A percentile compares a stretch with the other conserved stretches of the same genome.
These are phyloP conservation scores for Apophysomyces sp. DNA, from an alignment of 371 early-diverging fungal species.

Conservation along the genomic window DNA sequence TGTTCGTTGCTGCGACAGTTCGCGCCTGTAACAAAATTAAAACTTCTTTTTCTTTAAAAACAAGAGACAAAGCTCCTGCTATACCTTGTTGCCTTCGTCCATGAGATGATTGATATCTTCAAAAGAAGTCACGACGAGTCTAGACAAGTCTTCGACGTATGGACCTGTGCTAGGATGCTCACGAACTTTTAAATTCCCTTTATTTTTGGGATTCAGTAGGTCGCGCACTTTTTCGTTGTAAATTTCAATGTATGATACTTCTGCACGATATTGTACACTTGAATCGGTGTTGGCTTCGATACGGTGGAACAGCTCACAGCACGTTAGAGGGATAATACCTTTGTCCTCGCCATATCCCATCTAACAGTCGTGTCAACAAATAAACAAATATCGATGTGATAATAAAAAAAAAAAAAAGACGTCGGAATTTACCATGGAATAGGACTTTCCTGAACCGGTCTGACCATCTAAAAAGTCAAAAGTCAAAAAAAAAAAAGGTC, in stretches of 20 bases:
- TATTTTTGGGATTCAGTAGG: conserved; percentile 79
- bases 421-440: conserved; percentile 56
- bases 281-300: conserved; percentile 49
- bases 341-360: conserved; percentile 74
- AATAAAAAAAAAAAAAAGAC: neutral
- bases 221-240: conserved; percentile 93
- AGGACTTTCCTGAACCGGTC: conserved; percentile 26
- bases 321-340: conserved; percentile 83
- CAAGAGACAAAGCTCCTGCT: neutral
- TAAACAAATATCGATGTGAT: neutral
- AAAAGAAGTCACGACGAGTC: conserved; percentile 75
- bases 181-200: conserved; percentile 80
- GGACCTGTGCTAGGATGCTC: conserved; percentile 90
- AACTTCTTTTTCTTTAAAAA: too few species aligned
- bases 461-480: conserved; percentile 67
- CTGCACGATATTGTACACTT: conserved; percentile 64
- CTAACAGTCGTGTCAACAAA: too few species aligned
- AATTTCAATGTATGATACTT: conserved; percentile 86
- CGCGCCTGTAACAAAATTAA: conserved; percentile 51
- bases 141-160: conserved; percentile 91
- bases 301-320: conserved; percentile 74
- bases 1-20: conserved; percentile 94
- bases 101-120: conserved; percentile 77
- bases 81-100: conserved; percentile 87
- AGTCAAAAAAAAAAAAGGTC: neutral